Evolutionary conservation across 768 basidiomycete species (phyloP).

Genomic region (Phylloporus arenicola): DNA sequence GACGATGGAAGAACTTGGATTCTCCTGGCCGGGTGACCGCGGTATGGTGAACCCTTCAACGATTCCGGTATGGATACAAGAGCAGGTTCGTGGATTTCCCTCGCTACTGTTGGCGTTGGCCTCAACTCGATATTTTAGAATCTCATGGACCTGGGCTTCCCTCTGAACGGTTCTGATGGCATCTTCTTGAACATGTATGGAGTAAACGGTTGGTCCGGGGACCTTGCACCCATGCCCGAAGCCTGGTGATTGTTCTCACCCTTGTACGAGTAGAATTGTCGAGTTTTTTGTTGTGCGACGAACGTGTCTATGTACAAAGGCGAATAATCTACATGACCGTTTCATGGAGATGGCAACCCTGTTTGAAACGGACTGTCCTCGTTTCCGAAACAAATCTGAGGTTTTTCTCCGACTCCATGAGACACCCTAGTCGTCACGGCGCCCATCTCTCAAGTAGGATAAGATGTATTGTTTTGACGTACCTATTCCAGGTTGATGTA

Average conservation of each 20-base stretch:
- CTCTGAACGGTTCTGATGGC: conserved; percentile 87
- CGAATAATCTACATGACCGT: conserved; percentile 8
- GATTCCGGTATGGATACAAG: conserved; percentile 89
- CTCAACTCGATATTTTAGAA: conserved; percentile 45
- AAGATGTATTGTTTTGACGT: neutral
- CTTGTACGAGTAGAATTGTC: conserved; percentile 24
- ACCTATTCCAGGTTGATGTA: neutral
- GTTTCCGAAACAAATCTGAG: too few species aligned
- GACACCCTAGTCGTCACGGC: neutral
- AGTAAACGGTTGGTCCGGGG: conserved; percentile 69
- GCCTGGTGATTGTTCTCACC: conserved; percentile 58
- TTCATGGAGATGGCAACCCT: neutral
- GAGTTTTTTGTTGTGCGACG: conserved; percentile 15
- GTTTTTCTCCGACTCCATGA: neutral
- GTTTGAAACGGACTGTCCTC: neutral
- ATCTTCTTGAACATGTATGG: conserved; percentile 77
- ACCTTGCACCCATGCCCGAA: conserved; percentile 73
- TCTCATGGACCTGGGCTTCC: conserved; percentile 82
- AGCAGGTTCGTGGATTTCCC: conserved; percentile 54
- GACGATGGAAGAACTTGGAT: conserved; percentile 82
- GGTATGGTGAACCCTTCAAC: conserved; percentile 71
- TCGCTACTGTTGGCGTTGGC: neutral
- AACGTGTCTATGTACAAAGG: conserved; percentile 10
- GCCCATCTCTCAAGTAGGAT: neutral
- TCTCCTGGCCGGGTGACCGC: conserved; percentile 61